Evolutionary conservation across 108 stramenopile genomes (phyloP).

Genomic region (Pinguiococcus pyrenoidosus): DNA sequence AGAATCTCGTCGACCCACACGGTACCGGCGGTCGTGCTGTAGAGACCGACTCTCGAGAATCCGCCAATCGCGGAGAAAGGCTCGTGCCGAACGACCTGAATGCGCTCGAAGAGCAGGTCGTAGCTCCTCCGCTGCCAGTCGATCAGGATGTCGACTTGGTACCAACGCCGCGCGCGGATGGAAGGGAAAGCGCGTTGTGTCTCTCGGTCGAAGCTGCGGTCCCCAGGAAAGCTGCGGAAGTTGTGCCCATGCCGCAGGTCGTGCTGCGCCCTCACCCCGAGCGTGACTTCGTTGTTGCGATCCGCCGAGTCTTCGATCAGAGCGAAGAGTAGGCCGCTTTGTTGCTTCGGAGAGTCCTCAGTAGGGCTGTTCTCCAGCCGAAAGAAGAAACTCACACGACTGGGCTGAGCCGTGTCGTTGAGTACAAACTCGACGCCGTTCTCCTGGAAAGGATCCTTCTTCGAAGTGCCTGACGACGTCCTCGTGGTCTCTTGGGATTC

Average conservation of each 20-base stretch:
- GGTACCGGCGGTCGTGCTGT: conserved; percentile 28
- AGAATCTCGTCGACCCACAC: conserved; percentile 65
- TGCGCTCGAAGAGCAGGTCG: conserved; percentile 46
- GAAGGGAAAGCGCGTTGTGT: too few relatives aligned
- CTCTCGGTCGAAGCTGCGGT: too few relatives aligned
- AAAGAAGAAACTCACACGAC: conserved; percentile 21
- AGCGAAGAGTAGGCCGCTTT: too few relatives aligned
- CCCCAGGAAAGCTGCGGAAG: conserved; percentile 36
- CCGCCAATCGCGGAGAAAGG: conserved; percentile 27
- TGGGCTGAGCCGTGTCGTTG: not conserved
- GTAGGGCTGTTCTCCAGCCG: too few relatives aligned
- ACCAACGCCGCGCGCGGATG: conserved; percentile 11
- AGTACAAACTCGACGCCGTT: conserved; percentile 27
- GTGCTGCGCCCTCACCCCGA: conserved; percentile 44
- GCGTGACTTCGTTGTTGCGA: too few relatives aligned
- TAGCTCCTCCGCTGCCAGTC: conserved; percentile 48
- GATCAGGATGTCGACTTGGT: conserved; percentile 49
- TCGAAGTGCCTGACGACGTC: conserved; percentile 1
- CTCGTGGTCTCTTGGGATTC: conserved; percentile 4
- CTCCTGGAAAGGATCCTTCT: conserved; percentile 13
- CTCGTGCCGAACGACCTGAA: conserved; percentile 15
- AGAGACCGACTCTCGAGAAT: conserved; percentile 40
- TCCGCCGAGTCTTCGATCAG: too few relatives aligned
- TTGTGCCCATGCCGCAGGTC: conserved; percentile 36
- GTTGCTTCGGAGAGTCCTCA: too few relatives aligned